A percentile compares a stretch with the other conserved stretches of the same genome.
phyloP scores from a whole-genome alignment of 495 filamentous ascomycete species.

The Choiromyces venosus region DNA sequence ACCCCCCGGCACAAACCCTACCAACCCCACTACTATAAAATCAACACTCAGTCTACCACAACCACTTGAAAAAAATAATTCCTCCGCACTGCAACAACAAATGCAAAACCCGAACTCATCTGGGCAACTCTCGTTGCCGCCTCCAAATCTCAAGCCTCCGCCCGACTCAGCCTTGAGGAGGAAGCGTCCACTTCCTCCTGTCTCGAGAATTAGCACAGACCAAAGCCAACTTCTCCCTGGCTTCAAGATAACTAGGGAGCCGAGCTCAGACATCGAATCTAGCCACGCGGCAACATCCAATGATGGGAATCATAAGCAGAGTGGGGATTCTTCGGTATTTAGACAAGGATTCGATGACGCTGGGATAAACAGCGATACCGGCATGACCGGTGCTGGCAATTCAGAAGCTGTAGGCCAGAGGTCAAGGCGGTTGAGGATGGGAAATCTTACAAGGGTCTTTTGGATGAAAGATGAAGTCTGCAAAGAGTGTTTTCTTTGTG shows the following conservation, averaged over 20 bases:
- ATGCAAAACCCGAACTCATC: conserved; percentile 14
- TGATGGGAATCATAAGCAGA: conserved; percentile 29
- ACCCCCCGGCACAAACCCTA: conserved; percentile 23
- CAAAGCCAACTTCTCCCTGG: conserved; percentile 37
- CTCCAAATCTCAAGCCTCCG: conserved; percentile 13
- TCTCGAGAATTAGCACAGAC: conserved; percentile 36
- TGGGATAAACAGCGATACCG: conserved; percentile 23
- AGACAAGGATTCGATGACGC: conserved; percentile 33
- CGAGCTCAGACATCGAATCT: conserved; percentile 34
- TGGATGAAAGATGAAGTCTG: conserved; percentile 99
- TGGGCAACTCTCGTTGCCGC: conserved; percentile 20
- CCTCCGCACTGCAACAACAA: conserved; percentile 20
- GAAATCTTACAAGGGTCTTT: conserved; percentile 84
- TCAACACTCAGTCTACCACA: conserved; percentile 18
- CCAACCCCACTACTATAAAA: conserved; percentile 4
- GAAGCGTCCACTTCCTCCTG: conserved; percentile 24
- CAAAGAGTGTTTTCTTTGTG: conserved; percentile 93
- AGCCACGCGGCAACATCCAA: conserved; percentile 38
- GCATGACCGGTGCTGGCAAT: conserved; percentile 45
- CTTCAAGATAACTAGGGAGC: conserved; percentile 33
- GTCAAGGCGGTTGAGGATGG: conserved; percentile 67
- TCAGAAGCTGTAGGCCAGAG: conserved; percentile 57
- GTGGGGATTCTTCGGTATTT: conserved; percentile 34
- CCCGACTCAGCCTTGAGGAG: conserved; percentile 15
- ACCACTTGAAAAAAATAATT: conserved; percentile 18